Evolutionary conservation across 1,284 basidiomycete genomes (phyloP), one percentile per base, ranked within the genome.

Genomic region (Nidula niveotomentosa): DNA sequence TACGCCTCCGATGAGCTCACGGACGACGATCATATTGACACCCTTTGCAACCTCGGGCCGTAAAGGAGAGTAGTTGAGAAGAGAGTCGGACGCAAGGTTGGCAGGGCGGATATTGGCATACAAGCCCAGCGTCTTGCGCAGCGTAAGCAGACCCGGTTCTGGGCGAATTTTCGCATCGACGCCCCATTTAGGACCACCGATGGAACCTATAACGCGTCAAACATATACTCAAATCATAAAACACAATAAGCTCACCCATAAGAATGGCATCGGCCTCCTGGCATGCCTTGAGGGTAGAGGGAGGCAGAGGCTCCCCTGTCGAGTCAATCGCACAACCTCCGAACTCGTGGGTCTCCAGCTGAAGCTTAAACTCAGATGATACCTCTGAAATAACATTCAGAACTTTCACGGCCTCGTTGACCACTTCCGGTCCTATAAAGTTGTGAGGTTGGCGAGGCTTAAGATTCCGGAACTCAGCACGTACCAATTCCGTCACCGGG

Each of bases 101-200:
- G 94, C 93, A 6, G 97, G 97, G 37, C 97, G 92, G 70, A 99
- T 97, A 78, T 99, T 99, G 69, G 94, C 96, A 74, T 96, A 98
- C 49, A 98, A 84, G 39, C 94, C 96, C 53, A 98, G 87, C 46
- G 85, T 86, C 75, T 99, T 98, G 66, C 97, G 91, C 51, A 99
- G 84, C n/a, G 79, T 74, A 34, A 99, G 88, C 23, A 99, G 83
- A 55, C 96, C 96, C 62, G 90, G 87, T 74, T 99, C 97, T n/a
- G 97, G 97, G 56, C 97, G 89, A 52, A 98, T 86, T 70, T 92
- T 90, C 61, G 89, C 88, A 53, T 88, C 82, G 2, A 94, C 90
- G 45, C 95, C 96, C 97, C 97, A 99, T 75, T 98, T 98, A 36
- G 97, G 97, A 15, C 96, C 97, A 59, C 96, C 97, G 60, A 99